Base-by-base conservation (phyloP, 2,329 filamentous ascomycete genomes). In the Talaromyces sp. region DNA sequence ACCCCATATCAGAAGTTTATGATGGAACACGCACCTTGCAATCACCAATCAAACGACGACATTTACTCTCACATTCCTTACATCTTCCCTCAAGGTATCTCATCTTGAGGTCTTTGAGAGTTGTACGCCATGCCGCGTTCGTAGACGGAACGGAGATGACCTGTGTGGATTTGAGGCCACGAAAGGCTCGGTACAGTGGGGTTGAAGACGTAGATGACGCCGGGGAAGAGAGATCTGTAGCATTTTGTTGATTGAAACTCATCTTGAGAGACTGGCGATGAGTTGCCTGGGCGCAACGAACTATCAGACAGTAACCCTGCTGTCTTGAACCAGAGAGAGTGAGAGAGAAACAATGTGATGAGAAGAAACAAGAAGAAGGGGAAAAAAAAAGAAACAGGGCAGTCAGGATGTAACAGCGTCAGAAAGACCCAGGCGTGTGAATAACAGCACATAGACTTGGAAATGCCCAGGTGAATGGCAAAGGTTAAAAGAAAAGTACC, bases 11-110 rank as follows among this genome's bases (percentile, higher is more conserved):
- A 39, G 14, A 27, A 22, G 10, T 3, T 10, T 10, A 24, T 37
- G 31, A 14, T 31, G 27, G 6, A 31, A 37, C 50, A 64, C 52
- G 41, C 4, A 62, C 59, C 60, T 58, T 62, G 22, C 41, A 41
- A n/a, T 5, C 24, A 5, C 45, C 35, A n/a, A 65, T 43, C 19
- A 65, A 58, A n/a, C 52, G 54, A 8, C 50, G 45, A 48, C 64
- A 65, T 60, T 54, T 65, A 22, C 41, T 62, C 27, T 65, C 64
- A 35, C 64, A 65, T 16, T 62, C 64, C n/a, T 59, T 62, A 60
- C 64, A 65, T 52, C 54, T 45, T 37, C 60, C 64, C 16, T 61
- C 59, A 5, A 62, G 52, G n/a, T 65, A 65, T 7, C 59, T 54
- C 11, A 3, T 16, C 39, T 59, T 62, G 9, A 65, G 54, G 3